phyloP scores from a whole-genome alignment of 208 protist genomes.

The Leishmania amazonensis region DNA sequence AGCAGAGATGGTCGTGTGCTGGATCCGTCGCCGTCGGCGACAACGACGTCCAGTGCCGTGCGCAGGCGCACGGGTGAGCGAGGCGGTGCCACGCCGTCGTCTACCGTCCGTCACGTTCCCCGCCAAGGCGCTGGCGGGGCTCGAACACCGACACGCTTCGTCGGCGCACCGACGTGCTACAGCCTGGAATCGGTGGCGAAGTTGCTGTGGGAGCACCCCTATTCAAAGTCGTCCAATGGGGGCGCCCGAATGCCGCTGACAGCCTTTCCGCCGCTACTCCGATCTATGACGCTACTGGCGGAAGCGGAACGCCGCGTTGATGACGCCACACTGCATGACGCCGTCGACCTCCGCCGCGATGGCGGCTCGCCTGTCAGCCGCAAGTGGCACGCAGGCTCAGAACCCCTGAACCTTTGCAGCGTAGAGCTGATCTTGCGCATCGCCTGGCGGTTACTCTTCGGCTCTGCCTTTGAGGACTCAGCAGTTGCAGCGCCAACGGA shows the following conservation, averaged over 20 bases:
- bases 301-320: constrained; percentile 6
- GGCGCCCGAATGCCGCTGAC: neutral
- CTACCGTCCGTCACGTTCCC: neutral
- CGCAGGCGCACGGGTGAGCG: neutral
- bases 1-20: neutral
- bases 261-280: constrained; percentile 3
- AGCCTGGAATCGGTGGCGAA: neutral
- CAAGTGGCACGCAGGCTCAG: neutral
- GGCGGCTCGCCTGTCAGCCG: neutral
- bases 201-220: neutral
- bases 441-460: constrained; percentile 7
- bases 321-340: neutral
- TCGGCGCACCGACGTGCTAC: neutral
- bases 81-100: neutral
- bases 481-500: neutral
- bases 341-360: neutral
- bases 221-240: neutral
- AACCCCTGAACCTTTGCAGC: neutral
- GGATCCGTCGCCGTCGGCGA: neutral
- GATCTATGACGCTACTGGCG: constrained; percentile 6
- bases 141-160: neutral
- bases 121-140: too few relatives aligned
- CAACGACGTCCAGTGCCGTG: neutral
- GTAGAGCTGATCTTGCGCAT: constrained; percentile 2
- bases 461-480: neutral